phyloP scores from a whole-genome alignment of 768 basidiomycete genomes.

The Lentinula raphanica region DNA sequence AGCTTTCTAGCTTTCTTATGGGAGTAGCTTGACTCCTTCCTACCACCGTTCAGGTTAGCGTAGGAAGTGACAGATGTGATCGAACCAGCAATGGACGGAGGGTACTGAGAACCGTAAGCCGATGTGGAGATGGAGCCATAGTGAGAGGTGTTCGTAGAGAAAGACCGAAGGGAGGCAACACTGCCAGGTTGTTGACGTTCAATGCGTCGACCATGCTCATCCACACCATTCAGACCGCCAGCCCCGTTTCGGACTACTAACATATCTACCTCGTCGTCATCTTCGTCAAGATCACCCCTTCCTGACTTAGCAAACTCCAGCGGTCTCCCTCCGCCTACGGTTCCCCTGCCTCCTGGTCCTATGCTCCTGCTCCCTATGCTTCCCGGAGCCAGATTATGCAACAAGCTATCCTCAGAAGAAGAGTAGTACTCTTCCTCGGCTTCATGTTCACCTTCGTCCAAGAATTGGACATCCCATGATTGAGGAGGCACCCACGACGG shows the following conservation, averaged over 20 bases:
- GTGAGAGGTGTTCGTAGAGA: not conserved
- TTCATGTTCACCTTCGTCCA: constrained; percentile 34
- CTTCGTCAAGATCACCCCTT: not conserved
- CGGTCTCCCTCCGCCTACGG: constrained; percentile 10
- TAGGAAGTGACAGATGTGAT: not conserved
- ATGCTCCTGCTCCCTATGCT: not conserved
- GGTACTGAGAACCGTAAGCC: not conserved
- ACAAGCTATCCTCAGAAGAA: constrained; percentile 35
- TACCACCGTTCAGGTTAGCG: not conserved
- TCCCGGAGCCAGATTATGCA: not conserved
- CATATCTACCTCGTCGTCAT: not conserved
- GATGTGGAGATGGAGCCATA: not conserved
- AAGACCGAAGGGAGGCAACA: not conserved
- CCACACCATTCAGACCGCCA: not conserved
- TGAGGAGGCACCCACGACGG: constrained; percentile 65
- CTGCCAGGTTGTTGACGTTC: not conserved
- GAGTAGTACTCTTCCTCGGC: constrained; percentile 34
- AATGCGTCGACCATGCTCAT: not conserved
- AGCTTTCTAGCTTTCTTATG: not conserved
- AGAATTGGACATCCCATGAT: constrained; percentile 58
- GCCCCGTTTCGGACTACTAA: not conserved
- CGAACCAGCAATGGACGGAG: not conserved
- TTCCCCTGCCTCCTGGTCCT: constrained; percentile 8
- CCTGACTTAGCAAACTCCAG: constrained; percentile 11
- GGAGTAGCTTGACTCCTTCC: not conserved